phyloP scores from a whole-genome alignment of 305 asterid species.

The Nicotiana rustica region DNA sequence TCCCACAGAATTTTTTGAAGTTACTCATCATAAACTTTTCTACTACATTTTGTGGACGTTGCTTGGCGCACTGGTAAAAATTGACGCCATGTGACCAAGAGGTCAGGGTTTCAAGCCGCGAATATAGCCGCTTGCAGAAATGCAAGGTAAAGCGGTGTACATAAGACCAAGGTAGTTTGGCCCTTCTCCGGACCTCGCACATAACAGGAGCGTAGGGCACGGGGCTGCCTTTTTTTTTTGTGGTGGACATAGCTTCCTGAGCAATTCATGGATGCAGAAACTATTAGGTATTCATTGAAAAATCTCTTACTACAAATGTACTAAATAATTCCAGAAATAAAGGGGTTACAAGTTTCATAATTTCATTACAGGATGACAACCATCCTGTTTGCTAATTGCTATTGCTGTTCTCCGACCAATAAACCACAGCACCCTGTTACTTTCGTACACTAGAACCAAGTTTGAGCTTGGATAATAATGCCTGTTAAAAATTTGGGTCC shows the following conservation, averaged over 20 bases:
- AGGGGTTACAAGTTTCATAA: slow-evolving; percentile 26
- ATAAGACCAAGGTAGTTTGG: too few species aligned
- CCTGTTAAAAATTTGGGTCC: slow-evolving; percentile 1
- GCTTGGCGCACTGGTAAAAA: neutral
- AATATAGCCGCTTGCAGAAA: too few species aligned
- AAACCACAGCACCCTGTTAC: neutral
- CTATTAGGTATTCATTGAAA: neutral
- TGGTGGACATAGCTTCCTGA: slow-evolving; percentile 10
- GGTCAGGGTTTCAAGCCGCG: too few species aligned
- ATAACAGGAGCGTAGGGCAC: too few species aligned
- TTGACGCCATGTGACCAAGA: too few species aligned
- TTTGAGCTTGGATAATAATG: slow-evolving; percentile 21
- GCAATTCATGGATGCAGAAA: neutral
- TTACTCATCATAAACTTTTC: neutral
- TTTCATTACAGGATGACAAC: neutral
- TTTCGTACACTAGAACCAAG: neutral
- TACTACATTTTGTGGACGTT: neutral
- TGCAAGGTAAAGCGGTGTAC: too few species aligned
- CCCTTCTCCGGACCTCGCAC: too few species aligned
- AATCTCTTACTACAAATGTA: neutral
- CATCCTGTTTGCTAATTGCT: slow-evolving; percentile 22
- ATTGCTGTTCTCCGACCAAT: slow-evolving; percentile 9
- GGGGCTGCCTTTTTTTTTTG: neutral
- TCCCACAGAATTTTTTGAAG: neutral
- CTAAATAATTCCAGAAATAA: slow-evolving; percentile 9